Evolutionary conservation across 2,329 filamentous ascomycete genomes (phyloP).

Genomic region (Fonsecaea monophora): DNA sequence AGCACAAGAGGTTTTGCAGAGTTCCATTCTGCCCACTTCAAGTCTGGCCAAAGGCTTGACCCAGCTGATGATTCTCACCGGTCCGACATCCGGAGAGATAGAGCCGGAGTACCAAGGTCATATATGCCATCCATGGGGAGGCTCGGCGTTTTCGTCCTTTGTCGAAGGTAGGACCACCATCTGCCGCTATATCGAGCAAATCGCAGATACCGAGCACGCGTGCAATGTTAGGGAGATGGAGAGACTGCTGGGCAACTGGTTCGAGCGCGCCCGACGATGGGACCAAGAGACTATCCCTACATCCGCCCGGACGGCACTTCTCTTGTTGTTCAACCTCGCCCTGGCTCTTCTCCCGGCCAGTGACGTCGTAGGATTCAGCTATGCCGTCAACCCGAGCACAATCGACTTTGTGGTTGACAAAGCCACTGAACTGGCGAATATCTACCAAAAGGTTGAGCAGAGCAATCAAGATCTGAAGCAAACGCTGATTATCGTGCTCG

Average conservation of each 20-base stretch:
- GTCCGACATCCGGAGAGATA: neutral
- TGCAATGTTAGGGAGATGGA: neutral
- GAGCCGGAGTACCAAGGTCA: constrained; percentile 16
- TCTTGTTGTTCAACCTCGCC: constrained; percentile 23
- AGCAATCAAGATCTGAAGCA: constrained; percentile 1
- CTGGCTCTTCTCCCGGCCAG: constrained; percentile 18
- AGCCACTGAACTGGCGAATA: neutral
- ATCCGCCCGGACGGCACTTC: neutral
- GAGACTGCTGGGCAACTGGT: constrained; percentile 12
- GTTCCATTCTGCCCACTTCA: neutral
- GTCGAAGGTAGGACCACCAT: constrained; percentile 5
- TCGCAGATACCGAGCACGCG: neutral
- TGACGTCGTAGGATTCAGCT: constrained; percentile 24
- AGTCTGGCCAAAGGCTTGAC: constrained; percentile 19
- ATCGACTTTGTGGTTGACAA: constrained; percentile 22
- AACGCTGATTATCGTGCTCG: constrained; percentile 2
- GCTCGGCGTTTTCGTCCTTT: constrained; percentile 11
- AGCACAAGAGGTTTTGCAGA: neutral
- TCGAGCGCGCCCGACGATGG: constrained; percentile 13
- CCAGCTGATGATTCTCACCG: constrained; percentile 7
- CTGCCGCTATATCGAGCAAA: constrained; percentile 12
- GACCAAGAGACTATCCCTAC: constrained; percentile 8
- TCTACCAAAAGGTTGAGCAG: neutral
- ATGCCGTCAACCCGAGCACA: constrained; percentile 7
- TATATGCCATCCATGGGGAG: constrained; percentile 1